phyloP scores from a whole-genome alignment of 257 asterid genomes.

The Plectranthus barbatus region DNA sequence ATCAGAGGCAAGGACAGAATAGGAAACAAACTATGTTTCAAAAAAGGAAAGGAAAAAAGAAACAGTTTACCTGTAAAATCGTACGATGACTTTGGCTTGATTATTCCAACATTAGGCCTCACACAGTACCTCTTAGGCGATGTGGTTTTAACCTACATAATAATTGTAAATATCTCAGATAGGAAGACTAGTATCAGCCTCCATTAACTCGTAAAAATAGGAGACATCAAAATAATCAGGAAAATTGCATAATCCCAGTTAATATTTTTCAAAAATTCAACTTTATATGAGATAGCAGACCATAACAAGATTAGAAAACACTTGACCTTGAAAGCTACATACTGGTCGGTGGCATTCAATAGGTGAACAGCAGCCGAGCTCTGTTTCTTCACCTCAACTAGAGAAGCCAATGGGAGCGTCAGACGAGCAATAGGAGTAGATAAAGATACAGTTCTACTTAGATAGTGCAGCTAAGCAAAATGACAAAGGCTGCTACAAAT shows the following conservation, averaged over 20 bases:
- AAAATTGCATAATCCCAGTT: neutral
- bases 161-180: neutral
- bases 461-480: neutral
- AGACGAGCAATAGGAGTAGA: conserved; percentile 2
- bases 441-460: neutral
- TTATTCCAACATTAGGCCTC: conserved; percentile 75
- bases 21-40: too few relatives aligned
- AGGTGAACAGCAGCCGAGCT: conserved; percentile 57
- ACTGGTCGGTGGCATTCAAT: conserved; percentile 64
- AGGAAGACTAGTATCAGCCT: neutral
- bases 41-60: too few relatives aligned
- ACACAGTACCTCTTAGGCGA: conserved; percentile 93
- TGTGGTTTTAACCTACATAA: conserved; percentile 82
- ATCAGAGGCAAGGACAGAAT: too few relatives aligned
- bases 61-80: conserved; percentile 56
- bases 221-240: neutral
- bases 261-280: neutral
- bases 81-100: conserved; percentile 68
- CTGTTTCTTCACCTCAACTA: conserved; percentile 88
- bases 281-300: conserved; percentile 2
- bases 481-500: neutral
- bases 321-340: conserved; percentile 81
- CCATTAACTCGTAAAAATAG: neutral
- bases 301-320: conserved; percentile 10
- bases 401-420: conserved; percentile 17